These are phyloP conservation scores for Pythium aquatile DNA, from an alignment of 352 stramenopile genomes.

Conservation along the genomic window DNA sequence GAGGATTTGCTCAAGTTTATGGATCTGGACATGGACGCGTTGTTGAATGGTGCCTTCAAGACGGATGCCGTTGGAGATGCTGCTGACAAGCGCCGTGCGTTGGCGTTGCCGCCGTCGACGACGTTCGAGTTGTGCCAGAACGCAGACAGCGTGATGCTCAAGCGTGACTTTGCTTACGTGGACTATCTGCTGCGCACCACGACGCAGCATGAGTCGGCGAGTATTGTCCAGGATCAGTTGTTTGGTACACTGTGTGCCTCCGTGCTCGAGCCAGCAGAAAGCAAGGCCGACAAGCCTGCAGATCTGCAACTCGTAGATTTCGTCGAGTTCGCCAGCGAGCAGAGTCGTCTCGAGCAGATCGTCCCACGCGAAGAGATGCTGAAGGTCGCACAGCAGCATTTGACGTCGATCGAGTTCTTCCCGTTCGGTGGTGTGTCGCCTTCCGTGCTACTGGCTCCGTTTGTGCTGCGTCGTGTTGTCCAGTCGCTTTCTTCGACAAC, in stretches of 20 bases:
- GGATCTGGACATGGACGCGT: slow-evolving; percentile 37
- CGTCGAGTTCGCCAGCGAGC: slow-evolving; percentile 12
- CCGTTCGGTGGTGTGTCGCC: slow-evolving; percentile 25
- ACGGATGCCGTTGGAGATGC: slow-evolving; percentile 13
- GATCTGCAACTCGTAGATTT: slow-evolving; percentile 27
- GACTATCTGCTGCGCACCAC: slow-evolving; percentile 50
- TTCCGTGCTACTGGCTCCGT: slow-evolving; percentile 45
- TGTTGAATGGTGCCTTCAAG: slow-evolving; percentile 38
- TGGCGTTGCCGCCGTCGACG: slow-evolving; percentile 26
- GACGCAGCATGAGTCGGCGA: slow-evolving; percentile 6
- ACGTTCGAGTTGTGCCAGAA: slow-evolving; percentile 64
- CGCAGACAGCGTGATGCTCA: slow-evolving; percentile 46
- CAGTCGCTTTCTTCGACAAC: slow-evolving; percentile 36
- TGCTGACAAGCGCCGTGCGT: slow-evolving; percentile 22
- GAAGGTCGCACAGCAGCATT: slow-evolving; percentile 39
- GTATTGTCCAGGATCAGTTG: slow-evolving; percentile 18
- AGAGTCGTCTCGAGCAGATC: slow-evolving; percentile 14
- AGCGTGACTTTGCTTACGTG: slow-evolving; percentile 59
- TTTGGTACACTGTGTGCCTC: slow-evolving; percentile 6
- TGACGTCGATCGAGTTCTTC: slow-evolving; percentile 59
- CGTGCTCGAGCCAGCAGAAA: neutral
- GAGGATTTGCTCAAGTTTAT: slow-evolving; percentile 39
- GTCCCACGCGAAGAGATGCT: slow-evolving; percentile 26
- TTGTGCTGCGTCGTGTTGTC: slow-evolving; percentile 55
- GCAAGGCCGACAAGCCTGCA: neutral